Conservation (phyloP, 164 flowering plant species). For the Vitis rupestris region DNA sequence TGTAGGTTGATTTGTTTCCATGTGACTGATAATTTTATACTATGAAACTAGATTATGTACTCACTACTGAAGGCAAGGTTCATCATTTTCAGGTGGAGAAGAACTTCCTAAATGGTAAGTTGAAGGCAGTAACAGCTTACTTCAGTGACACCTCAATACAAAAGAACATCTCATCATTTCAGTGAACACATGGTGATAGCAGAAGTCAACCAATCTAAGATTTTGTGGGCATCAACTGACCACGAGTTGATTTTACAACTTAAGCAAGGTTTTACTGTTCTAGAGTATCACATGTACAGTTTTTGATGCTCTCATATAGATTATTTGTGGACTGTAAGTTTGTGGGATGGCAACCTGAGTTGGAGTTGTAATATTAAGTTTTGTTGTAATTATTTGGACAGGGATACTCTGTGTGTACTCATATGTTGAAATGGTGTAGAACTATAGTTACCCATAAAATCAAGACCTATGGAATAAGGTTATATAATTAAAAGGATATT, state of each 20-base stretch:
- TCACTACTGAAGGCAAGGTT: background rate
- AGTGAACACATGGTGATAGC: background rate
- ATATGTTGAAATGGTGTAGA: no score
- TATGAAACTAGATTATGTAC: background rate
- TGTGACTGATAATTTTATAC: background rate
- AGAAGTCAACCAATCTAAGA: background rate
- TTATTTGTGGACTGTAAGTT: no score
- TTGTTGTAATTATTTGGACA: no score
- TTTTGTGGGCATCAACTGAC: background rate
- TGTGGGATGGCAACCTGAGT: no score
- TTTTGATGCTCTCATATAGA: background rate
- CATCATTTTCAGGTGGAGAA: conserved; percentile 63
- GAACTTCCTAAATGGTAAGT: conserved; percentile 69
- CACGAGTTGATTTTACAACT: background rate
- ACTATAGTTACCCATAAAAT: no score
- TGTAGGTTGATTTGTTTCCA: background rate
- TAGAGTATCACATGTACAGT: background rate
- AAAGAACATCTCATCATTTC: background rate
- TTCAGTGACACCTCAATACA: conserved; percentile 32
- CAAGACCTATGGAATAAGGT: no score
- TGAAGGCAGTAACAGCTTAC: conserved; percentile 91
- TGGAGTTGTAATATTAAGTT: no score
- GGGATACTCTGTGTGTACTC: no score
- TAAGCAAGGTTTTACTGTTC: background rate
- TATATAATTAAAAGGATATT: no score